Percentiles rank a stretch among this genome's conserved stretches.
Conservation (phyloP, 176 grass and related monocot species). For the Poa pratensis region DNA sequence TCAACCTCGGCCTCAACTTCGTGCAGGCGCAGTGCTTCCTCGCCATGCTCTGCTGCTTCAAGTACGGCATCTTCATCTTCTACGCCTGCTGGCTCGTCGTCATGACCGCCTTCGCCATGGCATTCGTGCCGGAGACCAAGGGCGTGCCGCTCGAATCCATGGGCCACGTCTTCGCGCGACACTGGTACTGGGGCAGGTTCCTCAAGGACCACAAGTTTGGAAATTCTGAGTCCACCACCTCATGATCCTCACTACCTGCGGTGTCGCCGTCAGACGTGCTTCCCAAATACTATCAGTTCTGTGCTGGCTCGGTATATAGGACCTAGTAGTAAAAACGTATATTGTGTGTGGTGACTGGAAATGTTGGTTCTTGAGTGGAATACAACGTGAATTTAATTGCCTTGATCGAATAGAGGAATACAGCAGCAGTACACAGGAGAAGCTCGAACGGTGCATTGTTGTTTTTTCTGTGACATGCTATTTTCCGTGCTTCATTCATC, state of each 20-base stretch:
- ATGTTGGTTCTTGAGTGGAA: no score
- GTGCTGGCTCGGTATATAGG: background rate
- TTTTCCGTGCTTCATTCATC: no score
- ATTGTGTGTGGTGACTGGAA: background rate
- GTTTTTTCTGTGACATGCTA: no score
- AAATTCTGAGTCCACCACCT: conserved; percentile 29
- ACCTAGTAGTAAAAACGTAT: background rate
- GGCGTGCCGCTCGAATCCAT: conserved; percentile 73
- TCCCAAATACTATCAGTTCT: background rate
- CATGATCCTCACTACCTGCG: background rate
- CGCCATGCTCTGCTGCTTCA: conserved; percentile 77
- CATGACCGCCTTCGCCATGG: conserved; percentile 71
- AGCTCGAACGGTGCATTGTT: no score
- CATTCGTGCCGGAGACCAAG: conserved; percentile 71
- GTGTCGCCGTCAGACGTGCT: background rate
- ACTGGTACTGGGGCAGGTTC: conserved; percentile 82
- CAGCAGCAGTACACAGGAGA: no score
- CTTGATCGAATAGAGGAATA: no score
- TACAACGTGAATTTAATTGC: no score
- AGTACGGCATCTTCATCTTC: conserved; percentile 65
- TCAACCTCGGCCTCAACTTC: conserved; percentile 82
- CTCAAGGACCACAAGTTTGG: conserved; percentile 45
- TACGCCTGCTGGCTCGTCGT: conserved; percentile 69
- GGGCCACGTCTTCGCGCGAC: conserved; percentile 59
- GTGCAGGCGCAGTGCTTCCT: conserved; percentile 84